Evolutionary conservation across 805 yeast genomes (phyloP).

Genomic region (Scheffersomyces ergatensis): DNA sequence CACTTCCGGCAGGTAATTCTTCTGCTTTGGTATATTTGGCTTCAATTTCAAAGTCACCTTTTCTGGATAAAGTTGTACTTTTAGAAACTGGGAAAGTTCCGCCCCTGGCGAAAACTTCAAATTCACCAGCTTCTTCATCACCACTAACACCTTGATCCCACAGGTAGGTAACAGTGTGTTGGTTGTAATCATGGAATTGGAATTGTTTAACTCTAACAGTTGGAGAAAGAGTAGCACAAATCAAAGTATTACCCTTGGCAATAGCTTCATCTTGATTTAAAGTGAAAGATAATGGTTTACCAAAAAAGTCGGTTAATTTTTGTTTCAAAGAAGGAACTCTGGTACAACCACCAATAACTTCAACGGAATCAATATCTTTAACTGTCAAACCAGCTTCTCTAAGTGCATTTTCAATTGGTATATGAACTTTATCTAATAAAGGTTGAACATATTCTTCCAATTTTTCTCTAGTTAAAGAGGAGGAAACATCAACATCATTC

Average conservation of each 20-base stretch:
- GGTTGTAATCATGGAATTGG: conserved; percentile 95
- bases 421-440: conserved; percentile 68
- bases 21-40: conserved; percentile 80
- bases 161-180: conserved; percentile 85
- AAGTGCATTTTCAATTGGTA: conserved; percentile 81
- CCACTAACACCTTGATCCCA: conserved; percentile 97
- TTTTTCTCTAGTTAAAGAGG: conserved; percentile 85
- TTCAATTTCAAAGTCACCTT: conserved; percentile 79
- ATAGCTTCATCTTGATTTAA: conserved; percentile 99
- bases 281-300: conserved; percentile 85
- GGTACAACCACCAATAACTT: conserved; percentile 96
- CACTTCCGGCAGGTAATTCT: conserved; percentile 70
- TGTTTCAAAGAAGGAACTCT: conserved; percentile 94
- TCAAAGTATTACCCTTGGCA: conserved; percentile 98
- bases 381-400: conserved; percentile 69
- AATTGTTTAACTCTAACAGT: conserved; percentile 97
- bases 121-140: conserved; percentile 55
- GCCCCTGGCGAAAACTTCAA: conserved; percentile 97
- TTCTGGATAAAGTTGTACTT: conserved; percentile 90
- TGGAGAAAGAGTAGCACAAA: conserved; percentile 99
- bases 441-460: conserved; percentile 88
- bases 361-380: conserved; percentile 84
- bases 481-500: conserved; percentile 94
- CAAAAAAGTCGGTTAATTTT: conserved; percentile 74
- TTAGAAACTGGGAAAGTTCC: conserved; percentile 93